phyloP scores from a whole-genome alignment of 129 eudicot species.

The Solidago caesia region DNA sequence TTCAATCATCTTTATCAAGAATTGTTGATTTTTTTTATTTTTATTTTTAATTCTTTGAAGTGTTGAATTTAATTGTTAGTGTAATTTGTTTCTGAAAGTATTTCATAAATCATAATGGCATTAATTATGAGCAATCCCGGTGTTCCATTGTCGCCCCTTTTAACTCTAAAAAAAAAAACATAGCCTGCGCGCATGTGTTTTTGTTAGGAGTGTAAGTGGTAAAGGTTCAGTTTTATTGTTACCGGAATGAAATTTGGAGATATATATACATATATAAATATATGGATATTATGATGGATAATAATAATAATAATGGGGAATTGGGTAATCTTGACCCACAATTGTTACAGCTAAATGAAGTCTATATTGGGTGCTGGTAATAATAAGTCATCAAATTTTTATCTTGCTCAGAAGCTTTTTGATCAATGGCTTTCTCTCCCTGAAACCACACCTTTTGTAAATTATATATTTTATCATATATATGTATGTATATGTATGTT shows the following conservation, averaged over 20 bases:
- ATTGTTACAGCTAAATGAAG: slow-evolving; percentile 76
- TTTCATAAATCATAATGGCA: background rate
- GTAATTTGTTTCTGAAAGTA: background rate
- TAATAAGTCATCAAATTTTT: slow-evolving; percentile 73
- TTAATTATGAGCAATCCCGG: slow-evolving; percentile 2
- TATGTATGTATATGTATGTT: background rate
- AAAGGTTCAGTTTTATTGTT: slow-evolving; percentile 29
- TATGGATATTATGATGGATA: slow-evolving; percentile 46
- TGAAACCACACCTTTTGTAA: slow-evolving; percentile 70
- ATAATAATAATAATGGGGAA: slow-evolving; percentile 69
- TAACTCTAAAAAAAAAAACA: slow-evolving; percentile 23
- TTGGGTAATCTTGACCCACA: slow-evolving; percentile 68
- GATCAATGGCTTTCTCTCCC: slow-evolving; percentile 95
- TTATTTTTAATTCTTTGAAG: no score
- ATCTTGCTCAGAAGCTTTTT: slow-evolving; percentile 67
- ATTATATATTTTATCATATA: background rate
- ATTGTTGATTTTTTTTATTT: no score
- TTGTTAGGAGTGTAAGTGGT: slow-evolving; percentile 33
- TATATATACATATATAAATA: background rate
- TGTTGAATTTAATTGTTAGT: background rate
- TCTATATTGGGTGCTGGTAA: slow-evolving; percentile 35
- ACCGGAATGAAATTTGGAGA: no score
- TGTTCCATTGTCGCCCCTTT: slow-evolving; percentile 28
- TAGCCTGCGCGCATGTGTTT: slow-evolving; percentile 29
- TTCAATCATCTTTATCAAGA: no score